Evolutionary conservation across 2,329 filamentous ascomycete genomes (phyloP).

Genomic region (Penicillium sp.): DNA sequence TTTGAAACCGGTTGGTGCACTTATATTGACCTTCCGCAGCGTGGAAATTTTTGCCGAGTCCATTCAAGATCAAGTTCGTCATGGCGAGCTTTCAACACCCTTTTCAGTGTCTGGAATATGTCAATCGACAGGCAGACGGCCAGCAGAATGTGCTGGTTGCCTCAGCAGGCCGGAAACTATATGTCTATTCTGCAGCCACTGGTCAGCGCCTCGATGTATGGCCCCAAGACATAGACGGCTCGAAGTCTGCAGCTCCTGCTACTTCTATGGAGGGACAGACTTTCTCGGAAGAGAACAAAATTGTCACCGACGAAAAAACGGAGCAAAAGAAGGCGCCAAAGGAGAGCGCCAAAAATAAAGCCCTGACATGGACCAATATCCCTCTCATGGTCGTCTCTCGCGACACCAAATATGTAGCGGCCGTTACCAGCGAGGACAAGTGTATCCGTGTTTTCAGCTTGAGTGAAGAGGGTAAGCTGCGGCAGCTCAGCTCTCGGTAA

Average conservation of each 20-base stretch:
- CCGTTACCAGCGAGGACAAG: conserved; percentile 89
- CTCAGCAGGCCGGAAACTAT: conserved; percentile 69
- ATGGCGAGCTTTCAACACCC: conserved; percentile 48
- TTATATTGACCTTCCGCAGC: neutral
- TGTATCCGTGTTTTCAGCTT: conserved; percentile 77
- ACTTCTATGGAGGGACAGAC: conserved; percentile 30
- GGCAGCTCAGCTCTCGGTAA: conserved; percentile 71
- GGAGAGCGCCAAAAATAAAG: conserved; percentile 20
- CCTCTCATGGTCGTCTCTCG: conserved; percentile 64
- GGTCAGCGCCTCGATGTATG: conserved; percentile 62
- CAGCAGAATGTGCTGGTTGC: conserved; percentile 61
- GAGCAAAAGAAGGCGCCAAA: conserved; percentile 14
- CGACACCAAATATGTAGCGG: conserved; percentile 67
- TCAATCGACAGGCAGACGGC: conserved; percentile 26
- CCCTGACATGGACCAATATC: conserved; percentile 56
- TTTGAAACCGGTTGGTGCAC: neutral
- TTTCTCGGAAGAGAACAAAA: conserved; percentile 47
- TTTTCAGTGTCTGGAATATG: conserved; percentile 61
- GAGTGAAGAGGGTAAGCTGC: conserved; percentile 58
- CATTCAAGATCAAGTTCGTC: conserved; percentile 5
- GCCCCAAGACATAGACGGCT: conserved; percentile 41
- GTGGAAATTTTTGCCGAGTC: conserved; percentile 14
- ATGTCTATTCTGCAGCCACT: conserved; percentile 62
- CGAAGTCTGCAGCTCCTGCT: conserved; percentile 24
- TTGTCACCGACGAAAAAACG: conserved; percentile 19